Base-by-base conservation (phyloP, 75 land plant species). In the Picea sitchensis region DNA sequence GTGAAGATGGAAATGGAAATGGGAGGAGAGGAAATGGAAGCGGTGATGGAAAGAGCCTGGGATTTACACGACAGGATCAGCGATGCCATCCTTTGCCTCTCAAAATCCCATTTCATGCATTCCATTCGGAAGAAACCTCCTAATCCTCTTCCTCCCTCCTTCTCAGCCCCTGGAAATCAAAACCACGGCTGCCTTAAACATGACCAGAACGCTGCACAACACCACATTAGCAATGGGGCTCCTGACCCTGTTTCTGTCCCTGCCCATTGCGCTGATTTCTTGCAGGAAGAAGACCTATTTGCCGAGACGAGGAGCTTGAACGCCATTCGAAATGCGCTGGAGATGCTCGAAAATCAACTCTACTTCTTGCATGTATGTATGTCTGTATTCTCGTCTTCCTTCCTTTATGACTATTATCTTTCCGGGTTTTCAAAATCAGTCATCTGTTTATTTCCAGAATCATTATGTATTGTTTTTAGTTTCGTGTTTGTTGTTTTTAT, bases 1-100 rank as follows among this genome's bases (percentile, higher is more conserved):
- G 56, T 51, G 56, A 47, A 47, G 54, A 47, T 47, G 54, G 54
- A 47, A 8, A 51, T 51, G 56, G 56, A 51, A 51, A 51, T 51
- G 56, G 56, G 56, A 2, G 56, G 56, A 51, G 56, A 86, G 57
- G 89, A 86, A 81, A 76, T 86, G 67, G 92, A 91, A 31, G 88
- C 83, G 14, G 83, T 87, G 68, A 82, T 93, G 78, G 91, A 91
- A 85, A 82, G 83, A 77, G 90, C 92, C 41, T 91, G 93, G 91
- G 91, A 91, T 76, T 77, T 93, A 6, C 95, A 93, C 87, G 91
- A 91, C 86, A 91, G 87, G 88, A 87, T 93, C 73, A 93, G 91
- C 85, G 95, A 93, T 77, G 93, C 93, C 51, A 93, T 93, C 59
- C 93, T 89, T 82, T 76, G 88, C 61, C 77, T 91, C 58, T 83